Evolutionary conservation across 148 eudicot species (phyloP).

Genomic region (Chenopodium berlandieri): DNA sequence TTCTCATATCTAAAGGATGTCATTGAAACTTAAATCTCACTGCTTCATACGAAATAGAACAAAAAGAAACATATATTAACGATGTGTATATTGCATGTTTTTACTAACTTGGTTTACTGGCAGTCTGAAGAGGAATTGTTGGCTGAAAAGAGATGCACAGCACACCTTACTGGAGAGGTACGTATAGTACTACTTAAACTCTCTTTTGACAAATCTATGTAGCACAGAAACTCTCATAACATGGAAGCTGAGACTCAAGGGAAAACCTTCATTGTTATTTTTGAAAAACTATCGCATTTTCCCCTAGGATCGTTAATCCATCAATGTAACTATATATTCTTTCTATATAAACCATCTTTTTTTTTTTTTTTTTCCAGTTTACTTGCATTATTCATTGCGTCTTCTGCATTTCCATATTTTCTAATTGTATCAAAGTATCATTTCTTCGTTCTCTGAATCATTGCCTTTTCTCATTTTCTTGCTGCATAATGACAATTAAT

Average conservation of each 20-base stretch:
- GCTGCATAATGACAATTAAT: neutral
- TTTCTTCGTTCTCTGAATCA: too few relatives aligned
- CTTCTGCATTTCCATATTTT: too few relatives aligned
- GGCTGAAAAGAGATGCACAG: constrained; percentile 93
- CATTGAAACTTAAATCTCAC: neutral
- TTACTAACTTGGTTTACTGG: constrained; percentile 12
- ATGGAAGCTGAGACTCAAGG: neutral
- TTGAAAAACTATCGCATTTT: too few relatives aligned
- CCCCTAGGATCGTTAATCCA: neutral
- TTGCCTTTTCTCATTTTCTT: too few relatives aligned
- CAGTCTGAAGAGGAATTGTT: constrained; percentile 92
- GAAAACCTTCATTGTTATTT: neutral
- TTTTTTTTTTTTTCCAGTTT: too few relatives aligned
- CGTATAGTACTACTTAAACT: neutral
- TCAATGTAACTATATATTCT: too few relatives aligned
- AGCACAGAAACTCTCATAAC: neutral
- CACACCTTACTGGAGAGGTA: constrained; percentile 95
- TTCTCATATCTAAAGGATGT: neutral
- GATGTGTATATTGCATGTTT: too few relatives aligned
- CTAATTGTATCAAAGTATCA: too few relatives aligned
- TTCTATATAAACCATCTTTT: too few relatives aligned
- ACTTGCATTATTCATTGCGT: too few relatives aligned
- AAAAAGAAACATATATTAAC: too few relatives aligned
- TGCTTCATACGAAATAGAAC: neutral
- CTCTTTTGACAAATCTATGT: neutral